phyloP scores from a whole-genome alignment of 75 land plant species.

The Pinus taeda region DNA sequence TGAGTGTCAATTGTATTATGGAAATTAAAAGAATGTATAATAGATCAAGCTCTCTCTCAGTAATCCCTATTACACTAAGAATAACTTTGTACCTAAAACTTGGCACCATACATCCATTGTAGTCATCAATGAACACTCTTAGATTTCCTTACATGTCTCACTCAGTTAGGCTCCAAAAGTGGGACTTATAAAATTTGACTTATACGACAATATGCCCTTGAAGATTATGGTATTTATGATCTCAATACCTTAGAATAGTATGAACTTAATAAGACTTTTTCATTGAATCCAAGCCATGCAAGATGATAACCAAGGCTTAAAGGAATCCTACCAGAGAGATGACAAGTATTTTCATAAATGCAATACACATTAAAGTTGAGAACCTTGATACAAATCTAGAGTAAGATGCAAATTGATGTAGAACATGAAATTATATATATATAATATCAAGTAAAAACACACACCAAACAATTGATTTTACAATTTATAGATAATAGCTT shows the following conservation, averaged over 20 bases:
- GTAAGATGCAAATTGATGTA: neutral
- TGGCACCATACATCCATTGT: slow-evolving; percentile 87
- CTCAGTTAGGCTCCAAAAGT: neutral
- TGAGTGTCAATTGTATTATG: neutral
- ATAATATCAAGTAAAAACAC: neutral
- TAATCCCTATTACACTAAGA: neutral
- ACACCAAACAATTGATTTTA: neutral
- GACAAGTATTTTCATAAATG: slow-evolving; percentile 35
- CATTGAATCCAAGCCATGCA: slow-evolving; percentile 92
- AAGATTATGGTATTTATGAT: neutral
- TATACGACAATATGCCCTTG: neutral
- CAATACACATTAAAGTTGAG: slow-evolving; percentile 65
- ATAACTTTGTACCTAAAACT: slow-evolving; percentile 63
- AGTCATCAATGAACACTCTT: slow-evolving; percentile 61
- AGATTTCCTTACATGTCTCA: slow-evolving; percentile 61
- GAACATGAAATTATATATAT: neutral
- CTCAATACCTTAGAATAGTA: slow-evolving; percentile 81
- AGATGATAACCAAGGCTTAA: slow-evolving; percentile 74
- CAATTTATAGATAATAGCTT: neutral
- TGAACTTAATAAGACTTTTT: slow-evolving; percentile 75
- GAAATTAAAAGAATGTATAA: neutral
- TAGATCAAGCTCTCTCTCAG: neutral
- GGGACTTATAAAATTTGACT: neutral
- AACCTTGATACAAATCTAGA: slow-evolving; percentile 32
- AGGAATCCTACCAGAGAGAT: slow-evolving; percentile 61